Evolutionary conservation across 2,329 filamentous ascomycete species (phyloP).

Genomic region (Hypoxylon sp.): DNA sequence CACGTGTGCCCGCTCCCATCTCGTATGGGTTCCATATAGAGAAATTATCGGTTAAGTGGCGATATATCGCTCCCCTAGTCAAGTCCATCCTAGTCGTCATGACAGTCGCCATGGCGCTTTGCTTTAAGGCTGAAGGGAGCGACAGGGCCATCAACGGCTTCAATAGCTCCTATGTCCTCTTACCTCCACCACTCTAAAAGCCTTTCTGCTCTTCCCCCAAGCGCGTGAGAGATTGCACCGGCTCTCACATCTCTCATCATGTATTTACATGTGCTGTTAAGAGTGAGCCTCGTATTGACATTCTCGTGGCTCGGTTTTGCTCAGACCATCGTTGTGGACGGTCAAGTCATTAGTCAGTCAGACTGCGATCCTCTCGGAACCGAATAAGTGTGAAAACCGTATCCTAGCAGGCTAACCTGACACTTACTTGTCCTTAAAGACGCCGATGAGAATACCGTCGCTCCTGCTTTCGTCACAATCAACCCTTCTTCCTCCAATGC

Average conservation of each 20-base stretch:
- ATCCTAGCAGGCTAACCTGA: conserved; percentile 40
- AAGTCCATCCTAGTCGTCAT: conserved; percentile 34
- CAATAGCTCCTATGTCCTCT: conserved; percentile 16
- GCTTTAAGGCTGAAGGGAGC: conserved; percentile 33
- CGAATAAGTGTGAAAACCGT: conserved; percentile 2
- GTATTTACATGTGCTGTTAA: conserved; percentile 37
- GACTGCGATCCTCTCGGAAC: conserved; percentile 30
- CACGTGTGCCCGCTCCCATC: conserved; percentile 34
- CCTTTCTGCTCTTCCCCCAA: conserved; percentile 22
- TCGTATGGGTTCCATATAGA: conserved; percentile 30
- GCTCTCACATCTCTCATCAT: conserved; percentile 40
- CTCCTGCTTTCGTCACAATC: conserved; percentile 48
- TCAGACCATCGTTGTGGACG: conserved; percentile 51
- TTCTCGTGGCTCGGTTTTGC: conserved; percentile 34
- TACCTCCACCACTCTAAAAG: conserved; percentile 10
- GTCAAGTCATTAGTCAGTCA: conserved; percentile 50
- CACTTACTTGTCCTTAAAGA: conserved; percentile 39
- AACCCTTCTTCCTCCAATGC: conserved; percentile 49
- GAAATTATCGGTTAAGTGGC: conserved; percentile 37
- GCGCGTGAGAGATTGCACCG: conserved; percentile 24
- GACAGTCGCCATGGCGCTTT: conserved; percentile 32
- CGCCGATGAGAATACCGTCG: conserved; percentile 48
- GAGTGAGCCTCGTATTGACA: conserved; percentile 39
- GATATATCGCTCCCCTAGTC: conserved; percentile 39
- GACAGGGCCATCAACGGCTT: conserved; percentile 20